Conservation (phyloP, 768 basidiomycete species). For the Suillus decipiens region DNA sequence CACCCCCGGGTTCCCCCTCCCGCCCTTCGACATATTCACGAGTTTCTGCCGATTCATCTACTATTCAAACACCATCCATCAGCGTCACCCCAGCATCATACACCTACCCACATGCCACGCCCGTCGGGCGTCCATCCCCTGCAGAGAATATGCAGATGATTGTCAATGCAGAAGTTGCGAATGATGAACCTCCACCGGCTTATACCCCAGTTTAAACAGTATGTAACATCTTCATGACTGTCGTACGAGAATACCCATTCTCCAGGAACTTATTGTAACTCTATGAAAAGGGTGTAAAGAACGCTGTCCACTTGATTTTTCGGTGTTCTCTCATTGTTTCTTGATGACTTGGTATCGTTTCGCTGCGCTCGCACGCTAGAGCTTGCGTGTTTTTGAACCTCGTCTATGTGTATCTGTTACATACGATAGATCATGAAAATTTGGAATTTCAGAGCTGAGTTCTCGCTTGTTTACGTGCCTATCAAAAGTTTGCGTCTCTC, state of each 20-base stretch:
- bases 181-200: conserved; percentile 28
- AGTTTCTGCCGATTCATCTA: not conserved
- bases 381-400: not conserved
- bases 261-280: not conserved
- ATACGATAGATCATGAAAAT: not conserved
- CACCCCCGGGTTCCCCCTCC: not conserved
- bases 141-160: conserved; percentile 9
- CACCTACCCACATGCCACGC: not conserved
- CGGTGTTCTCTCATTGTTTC: not conserved
- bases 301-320: not conserved
- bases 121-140: not conserved
- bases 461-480: too few species aligned
- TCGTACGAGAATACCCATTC: not conserved
- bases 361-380: not conserved
- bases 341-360: not conserved
- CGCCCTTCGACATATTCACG: not conserved
- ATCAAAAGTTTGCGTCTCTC: too few species aligned
- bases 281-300: not conserved
- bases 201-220: conserved; percentile 26
- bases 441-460: not conserved
- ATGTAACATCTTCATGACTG: not conserved
- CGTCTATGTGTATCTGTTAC: not conserved
- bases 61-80: not conserved
- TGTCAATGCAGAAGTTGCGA: conserved; percentile 17
- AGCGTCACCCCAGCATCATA: not conserved